Percentiles rank a stretch among this genome's conserved stretches.
phyloP scores from a whole-genome alignment of 2,329 filamentous ascomycete genomes.

The Alternaria novae-zelandiae region DNA sequence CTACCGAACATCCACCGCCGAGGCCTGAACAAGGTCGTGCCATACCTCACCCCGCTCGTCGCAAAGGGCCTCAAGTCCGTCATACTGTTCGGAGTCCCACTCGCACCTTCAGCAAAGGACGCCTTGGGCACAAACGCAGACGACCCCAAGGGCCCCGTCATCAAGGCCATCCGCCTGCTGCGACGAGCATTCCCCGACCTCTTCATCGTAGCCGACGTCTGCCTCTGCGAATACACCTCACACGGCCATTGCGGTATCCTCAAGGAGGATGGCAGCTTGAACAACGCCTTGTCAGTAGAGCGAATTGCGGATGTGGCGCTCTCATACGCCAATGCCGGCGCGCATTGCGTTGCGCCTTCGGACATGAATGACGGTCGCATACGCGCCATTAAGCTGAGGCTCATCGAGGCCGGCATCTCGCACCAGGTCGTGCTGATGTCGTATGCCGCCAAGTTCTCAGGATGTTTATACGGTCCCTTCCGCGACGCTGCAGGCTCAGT shows the following conservation, averaged over 20 bases:
- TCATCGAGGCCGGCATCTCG: slow-evolving; percentile 92
- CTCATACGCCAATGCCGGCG: slow-evolving; percentile 92
- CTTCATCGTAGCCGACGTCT: slow-evolving; percentile 92
- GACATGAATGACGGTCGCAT: slow-evolving; percentile 99
- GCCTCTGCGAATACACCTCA: slow-evolving; percentile 97
- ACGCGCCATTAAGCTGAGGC: slow-evolving; percentile 94
- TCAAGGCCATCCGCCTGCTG: slow-evolving; percentile 82
- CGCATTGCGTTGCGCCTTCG: slow-evolving; percentile 94
- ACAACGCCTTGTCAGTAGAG: slow-evolving; percentile 92
- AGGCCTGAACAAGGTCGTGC: slow-evolving; percentile 82
- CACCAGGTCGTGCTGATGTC: slow-evolving; percentile 95
- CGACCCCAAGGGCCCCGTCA: slow-evolving; percentile 90
- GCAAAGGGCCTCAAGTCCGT: slow-evolving; percentile 90
- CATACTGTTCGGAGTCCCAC: slow-evolving; percentile 93
- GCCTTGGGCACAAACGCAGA: slow-evolving; percentile 90
- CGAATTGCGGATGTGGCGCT: slow-evolving; percentile 97
- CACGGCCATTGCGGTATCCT: slow-evolving; percentile 98
- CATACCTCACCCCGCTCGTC: slow-evolving; percentile 85
- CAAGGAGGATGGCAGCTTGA: slow-evolving; percentile 87
- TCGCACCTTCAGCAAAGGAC: slow-evolving; percentile 82
- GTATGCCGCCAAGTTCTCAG: slow-evolving; percentile 97
- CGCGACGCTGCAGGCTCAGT: slow-evolving; percentile 91
- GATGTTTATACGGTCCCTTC: slow-evolving; percentile 96
- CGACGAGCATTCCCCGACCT: slow-evolving; percentile 85
- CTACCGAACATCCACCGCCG: slow-evolving; percentile 89